Base-by-base conservation (phyloP, 331 rosid species). In the Pyracantha coccinea region DNA sequence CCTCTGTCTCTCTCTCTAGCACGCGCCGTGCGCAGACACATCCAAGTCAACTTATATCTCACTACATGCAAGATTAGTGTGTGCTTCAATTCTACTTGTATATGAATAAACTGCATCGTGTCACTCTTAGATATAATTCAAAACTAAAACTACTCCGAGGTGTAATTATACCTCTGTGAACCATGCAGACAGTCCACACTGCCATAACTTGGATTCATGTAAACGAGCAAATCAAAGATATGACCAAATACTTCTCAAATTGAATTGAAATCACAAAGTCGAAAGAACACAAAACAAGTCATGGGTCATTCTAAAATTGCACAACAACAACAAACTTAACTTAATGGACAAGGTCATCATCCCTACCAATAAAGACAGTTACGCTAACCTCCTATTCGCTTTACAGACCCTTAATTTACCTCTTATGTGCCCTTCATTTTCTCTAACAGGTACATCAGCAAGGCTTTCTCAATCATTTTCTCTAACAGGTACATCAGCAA, bases 371-470 rank as follows among this genome's bases (percentile, higher is more conserved):
- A 81, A 83, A 81, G 71, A 80, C 82, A 55, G 83, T 78, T 83
- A 82, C 61, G 82, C 89, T 89, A 72, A 87, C 88, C 78, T 73
- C 89, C 94, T 91, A 91, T 82, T 81, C 76, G 80, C 87, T 89
- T 89, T 85, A 89, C 94, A 84, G 79, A 85, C 74, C 81, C 72
- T 52, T 38, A 10, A 38, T 38, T 73, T 69, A 77, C 90, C 87
- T 81, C 87, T 78, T 71, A 72, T 80, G 76, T 82, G 53, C 64
- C 74, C 78, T 69, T 47, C 79, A 83, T 79, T 78, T 80, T 72
- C 81, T 64, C 80, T 69, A 86, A 29, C 69, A 83, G 82, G 78
- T 60, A 60, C 75, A 60, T 38, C 59, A n/a, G n/a, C n/a, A n/a
- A n/a, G n/a, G n/a, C n/a, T n/a, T n/a, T n/a, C n/a, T n/a, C n/a